A percentile compares a stretch with the other conserved stretches of the same genome.
Evolutionary conservation across 257 asterid species (phyloP).

Genomic region (Capsicum baccatum): DNA sequence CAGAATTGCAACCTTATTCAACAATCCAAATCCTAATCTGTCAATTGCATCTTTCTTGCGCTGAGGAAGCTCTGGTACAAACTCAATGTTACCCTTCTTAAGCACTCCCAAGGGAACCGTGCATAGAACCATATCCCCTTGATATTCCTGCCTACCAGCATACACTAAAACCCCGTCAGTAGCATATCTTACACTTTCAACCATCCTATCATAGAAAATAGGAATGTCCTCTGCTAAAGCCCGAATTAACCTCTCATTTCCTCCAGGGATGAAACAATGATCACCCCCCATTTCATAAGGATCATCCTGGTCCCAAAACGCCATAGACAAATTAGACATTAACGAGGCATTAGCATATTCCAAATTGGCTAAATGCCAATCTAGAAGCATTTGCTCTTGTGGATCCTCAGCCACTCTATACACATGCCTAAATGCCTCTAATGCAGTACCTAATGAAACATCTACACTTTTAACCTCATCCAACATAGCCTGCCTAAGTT

Average conservation of each 20-base stretch:
- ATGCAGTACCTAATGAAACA: constrained; percentile 79
- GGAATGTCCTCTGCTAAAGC: constrained; percentile 91
- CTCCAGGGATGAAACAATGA: constrained; percentile 98
- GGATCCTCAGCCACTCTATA: constrained; percentile 91
- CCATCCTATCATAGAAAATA: constrained; percentile 64
- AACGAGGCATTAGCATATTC: constrained; percentile 95
- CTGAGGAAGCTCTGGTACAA: constrained; percentile 89
- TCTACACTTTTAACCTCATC: constrained; percentile 84
- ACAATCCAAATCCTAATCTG: constrained; percentile 87
- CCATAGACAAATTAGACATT: constrained; percentile 93
- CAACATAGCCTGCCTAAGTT: constrained; percentile 90
- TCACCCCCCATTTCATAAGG: constrained; percentile 99
- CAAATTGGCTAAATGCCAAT: constrained; percentile 99
- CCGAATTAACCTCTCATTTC: constrained; percentile 85
- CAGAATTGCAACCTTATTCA: constrained; percentile 91
- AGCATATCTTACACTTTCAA: constrained; percentile 73
- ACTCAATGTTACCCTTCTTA: constrained; percentile 72
- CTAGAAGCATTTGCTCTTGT: constrained; percentile 83
- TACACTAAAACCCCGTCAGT: constrained; percentile 78
- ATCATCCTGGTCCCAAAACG: constrained; percentile 98
- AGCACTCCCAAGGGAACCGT: constrained; percentile 91
- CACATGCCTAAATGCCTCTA: constrained; percentile 86
- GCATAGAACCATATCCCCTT: constrained; percentile 86
- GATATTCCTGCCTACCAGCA: constrained; percentile 81
- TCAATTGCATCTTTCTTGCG: constrained; percentile 83